Base-by-base conservation (phyloP, 768 basidiomycete species). In the Hydnomerulius pinastri region DNA sequence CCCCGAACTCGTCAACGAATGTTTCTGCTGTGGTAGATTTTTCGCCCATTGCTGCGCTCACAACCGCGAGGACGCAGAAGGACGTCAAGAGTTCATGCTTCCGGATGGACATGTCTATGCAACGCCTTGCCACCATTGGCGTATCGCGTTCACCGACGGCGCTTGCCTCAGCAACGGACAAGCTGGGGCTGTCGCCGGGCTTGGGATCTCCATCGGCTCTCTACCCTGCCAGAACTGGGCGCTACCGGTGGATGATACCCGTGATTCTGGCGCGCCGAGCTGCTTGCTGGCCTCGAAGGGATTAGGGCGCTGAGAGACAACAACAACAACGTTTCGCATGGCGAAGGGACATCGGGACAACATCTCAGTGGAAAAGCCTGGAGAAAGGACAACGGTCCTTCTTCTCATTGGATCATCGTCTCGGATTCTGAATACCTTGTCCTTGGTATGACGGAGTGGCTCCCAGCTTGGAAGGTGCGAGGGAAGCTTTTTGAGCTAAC, bases 371-470 rank as follows among this genome's bases (percentile, higher is more conserved):
- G 33, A 4, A 35, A 35, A 35, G 4, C 17, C 33, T 4, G 33
- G 17, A 35, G 33, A 4, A 4, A 12, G 33, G 33, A n/a, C n/a
- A n/a, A n/a, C 33, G 12, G 5, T 28, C 10, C 9, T 8, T 5
- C 39, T 20, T 4, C 24, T 4, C 4, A 30, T 9, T 54, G 50
- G 48, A 55, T 67, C 37, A 51, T 72, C 51, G 61, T 64, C 9
- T 62, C 66, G 4, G 69, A 72, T 52, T 71, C 69, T 1, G 69
- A 71, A 47, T 71, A 71, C 36, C 68, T 72, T 15, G 64, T 67
- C 28, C 62, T 59, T 33, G 71, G 68, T 3, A 68, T 71, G 41
- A 69, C 71, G 1, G 63, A 73, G 51, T 72, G 67, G 68, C 53
- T 68, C 40, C 68, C 64, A 3, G n/a, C 25, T 25, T 73, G 69